These are phyloP conservation scores for Phaffia tasmanica DNA, from an alignment of 768 basidiomycete species.

Conservation along the genomic window DNA sequence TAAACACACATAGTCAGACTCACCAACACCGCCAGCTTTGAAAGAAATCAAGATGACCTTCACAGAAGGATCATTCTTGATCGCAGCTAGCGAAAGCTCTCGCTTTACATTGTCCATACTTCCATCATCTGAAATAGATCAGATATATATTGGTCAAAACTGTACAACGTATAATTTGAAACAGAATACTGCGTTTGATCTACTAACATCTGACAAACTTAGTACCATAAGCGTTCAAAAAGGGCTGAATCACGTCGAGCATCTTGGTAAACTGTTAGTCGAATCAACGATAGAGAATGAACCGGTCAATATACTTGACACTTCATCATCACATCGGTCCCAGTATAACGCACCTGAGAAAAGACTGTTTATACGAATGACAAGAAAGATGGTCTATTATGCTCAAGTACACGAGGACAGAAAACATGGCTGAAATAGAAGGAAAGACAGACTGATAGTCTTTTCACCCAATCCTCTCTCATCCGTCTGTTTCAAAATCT, in stretches of 20 bases:
- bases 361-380: conserved; percentile 45
- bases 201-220: conserved; percentile 75
- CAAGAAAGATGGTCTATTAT: neutral
- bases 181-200: neutral
- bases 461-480: conserved; percentile 57
- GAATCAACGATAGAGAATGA: neutral
- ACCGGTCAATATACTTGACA: neutral
- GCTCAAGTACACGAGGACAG: neutral
- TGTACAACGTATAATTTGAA: neutral
- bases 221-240: conserved; percentile 57
- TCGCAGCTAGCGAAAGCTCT: conserved; percentile 60
- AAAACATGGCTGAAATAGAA: neutral
- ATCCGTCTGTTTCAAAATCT: conserved; percentile 57
- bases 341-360: conserved; percentile 47
- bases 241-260: conserved; percentile 77
- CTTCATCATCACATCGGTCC: conserved; percentile 38
- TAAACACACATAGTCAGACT: conserved; percentile 9
- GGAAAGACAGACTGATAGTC: conserved; percentile 53
- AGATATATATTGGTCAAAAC: neutral
- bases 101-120: conserved; percentile 67
- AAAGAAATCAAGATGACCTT: conserved; percentile 87
- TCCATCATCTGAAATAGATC: conserved; percentile 64
- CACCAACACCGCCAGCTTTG: conserved; percentile 89
- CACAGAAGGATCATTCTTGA: conserved; percentile 50
- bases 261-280: conserved; percentile 48